Base-by-base conservation (phyloP, 2,329 filamentous ascomycete species). In the Chaetomiaceae sp. region DNA sequence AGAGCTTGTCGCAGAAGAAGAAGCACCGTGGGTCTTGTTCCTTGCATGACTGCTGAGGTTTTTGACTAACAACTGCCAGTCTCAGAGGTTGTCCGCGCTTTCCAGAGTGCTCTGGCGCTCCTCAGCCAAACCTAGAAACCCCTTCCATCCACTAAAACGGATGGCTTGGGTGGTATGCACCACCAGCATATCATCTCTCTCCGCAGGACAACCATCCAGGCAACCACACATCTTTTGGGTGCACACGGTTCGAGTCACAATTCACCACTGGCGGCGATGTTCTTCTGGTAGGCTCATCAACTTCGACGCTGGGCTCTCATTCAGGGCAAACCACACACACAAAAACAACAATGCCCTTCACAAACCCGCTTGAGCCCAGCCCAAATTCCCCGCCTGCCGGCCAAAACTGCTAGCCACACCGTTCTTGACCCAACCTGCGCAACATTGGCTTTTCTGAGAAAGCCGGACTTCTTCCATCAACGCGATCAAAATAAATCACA, bases 1-100 rank as follows among this genome's bases (percentile, higher is more conserved):
- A 81, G 34, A 79, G 76, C 23, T 75, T 95, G 52, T 81, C 84
- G 49, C 78, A 85, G 60, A 94, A 87, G 66, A 86, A 90, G 64
- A 77, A 85, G 56, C 90, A 96, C 63, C 89, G 90, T 95, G 73
- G 73, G 87, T 72, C 27, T 32, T 4, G 45, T 18, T 5, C 11
- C 18, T 13, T 8, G 27, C n/a, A 10, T 37, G 6, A 10, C 6
- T 6, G 5, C 14, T 16, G 14, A 32, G 14, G 5, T 6, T 25
- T n/a, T 40, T 45, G 52, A 29, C 58, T 69, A 40, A 66, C 58
- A 43, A 18, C 13, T 30, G 50, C 1, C 59, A 79, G 75, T 79
- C 58, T 67, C 69, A 13, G 77, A 84, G 62, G 82, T 85, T 50
- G 78, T 85, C 9, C 73, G 75, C 45, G 82, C 82, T 18, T 85